These are phyloP conservation scores for Tarenaya hassleriana DNA, from an alignment of 345 rosid species.

Conservation along the genomic window DNA sequence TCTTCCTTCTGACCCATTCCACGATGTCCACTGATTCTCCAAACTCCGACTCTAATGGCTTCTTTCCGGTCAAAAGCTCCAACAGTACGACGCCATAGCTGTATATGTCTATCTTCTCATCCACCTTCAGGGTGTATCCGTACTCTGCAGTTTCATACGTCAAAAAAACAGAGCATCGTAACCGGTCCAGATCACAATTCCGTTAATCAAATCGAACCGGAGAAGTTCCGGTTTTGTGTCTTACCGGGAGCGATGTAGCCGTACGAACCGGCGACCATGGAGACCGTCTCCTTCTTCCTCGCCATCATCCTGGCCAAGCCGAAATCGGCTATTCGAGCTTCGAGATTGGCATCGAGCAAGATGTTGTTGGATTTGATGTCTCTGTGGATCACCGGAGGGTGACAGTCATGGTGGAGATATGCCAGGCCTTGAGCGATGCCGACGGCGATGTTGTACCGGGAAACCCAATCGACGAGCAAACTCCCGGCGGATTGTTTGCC, in stretches of 20 bases:
- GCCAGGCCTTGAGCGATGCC: slow-evolving; percentile 93
- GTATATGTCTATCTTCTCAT: slow-evolving; percentile 90
- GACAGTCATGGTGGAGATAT: slow-evolving; percentile 92
- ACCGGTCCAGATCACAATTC: neutral
- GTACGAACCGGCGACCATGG: slow-evolving; percentile 95
- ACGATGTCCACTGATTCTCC: slow-evolving; percentile 66
- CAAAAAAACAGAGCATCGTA: neutral
- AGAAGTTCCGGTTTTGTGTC: neutral
- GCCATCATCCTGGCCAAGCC: slow-evolving; percentile 92
- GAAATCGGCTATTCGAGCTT: slow-evolving; percentile 85
- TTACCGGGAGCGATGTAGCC: slow-evolving; percentile 95
- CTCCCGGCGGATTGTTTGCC: slow-evolving; percentile 60
- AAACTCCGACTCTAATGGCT: slow-evolving; percentile 58
- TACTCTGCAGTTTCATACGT: slow-evolving; percentile 46
- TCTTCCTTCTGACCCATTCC: slow-evolving; percentile 66
- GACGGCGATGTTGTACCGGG: slow-evolving; percentile 71
- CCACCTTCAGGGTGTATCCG: slow-evolving; percentile 84
- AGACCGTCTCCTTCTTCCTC: slow-evolving; percentile 78
- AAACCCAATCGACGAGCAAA: slow-evolving; percentile 77
- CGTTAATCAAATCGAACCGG: neutral
- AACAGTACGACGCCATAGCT: slow-evolving; percentile 79
- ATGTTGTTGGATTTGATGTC: slow-evolving; percentile 89
- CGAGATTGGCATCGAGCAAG: slow-evolving; percentile 75
- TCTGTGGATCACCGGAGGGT: slow-evolving; percentile 75
- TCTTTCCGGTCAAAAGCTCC: slow-evolving; percentile 74